Percentiles rank a stretch among this genome's conserved stretches.
These are phyloP conservation scores for Alternaria consortialis DNA, from an alignment of 2,329 filamentous ascomycete genomes.

Conservation along the genomic window DNA sequence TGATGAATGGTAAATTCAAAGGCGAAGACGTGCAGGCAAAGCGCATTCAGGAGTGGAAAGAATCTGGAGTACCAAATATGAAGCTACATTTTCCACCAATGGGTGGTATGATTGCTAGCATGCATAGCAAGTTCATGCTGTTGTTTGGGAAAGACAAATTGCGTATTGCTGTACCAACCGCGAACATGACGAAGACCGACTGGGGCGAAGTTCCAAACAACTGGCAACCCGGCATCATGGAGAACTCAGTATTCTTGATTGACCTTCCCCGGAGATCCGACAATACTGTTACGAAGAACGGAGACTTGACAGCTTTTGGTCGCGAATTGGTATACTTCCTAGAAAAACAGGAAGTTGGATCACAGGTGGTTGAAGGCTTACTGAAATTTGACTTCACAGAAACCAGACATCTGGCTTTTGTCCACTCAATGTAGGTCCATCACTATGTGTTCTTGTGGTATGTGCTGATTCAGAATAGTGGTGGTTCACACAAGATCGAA, in stretches of 20 bases:
- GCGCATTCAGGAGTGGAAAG: conserved; percentile 38
- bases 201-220: conserved; percentile 80
- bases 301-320: conserved; percentile 66
- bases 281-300: conserved; percentile 30
- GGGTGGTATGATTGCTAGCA: conserved; percentile 72
- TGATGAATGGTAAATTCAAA: conserved; percentile 65
- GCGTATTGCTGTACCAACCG: conserved; percentile 84
- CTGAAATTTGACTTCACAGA: conserved; percentile 81
- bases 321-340: conserved; percentile 77
- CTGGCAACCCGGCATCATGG: conserved; percentile 46
- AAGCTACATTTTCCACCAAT: conserved; percentile 83
- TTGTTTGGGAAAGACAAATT: conserved; percentile 79
- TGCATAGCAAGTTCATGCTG: conserved; percentile 95
- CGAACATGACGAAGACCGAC: conserved; percentile 85
- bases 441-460: not conserved
- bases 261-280: conserved; percentile 74
- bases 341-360: conserved; percentile 69
- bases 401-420: conserved; percentile 77
- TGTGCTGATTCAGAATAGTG: conserved; percentile 32
- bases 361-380: conserved; percentile 72
- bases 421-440: conserved; percentile 81
- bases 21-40: conserved; percentile 51
- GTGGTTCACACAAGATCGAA: conserved; percentile 44
- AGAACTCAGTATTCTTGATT: conserved; percentile 80
- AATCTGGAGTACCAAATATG: conserved; percentile 60